These are phyloP conservation scores for Passalora sequoiae DNA, from an alignment of 2,329 filamentous ascomycete species.

Conservation along the genomic window DNA sequence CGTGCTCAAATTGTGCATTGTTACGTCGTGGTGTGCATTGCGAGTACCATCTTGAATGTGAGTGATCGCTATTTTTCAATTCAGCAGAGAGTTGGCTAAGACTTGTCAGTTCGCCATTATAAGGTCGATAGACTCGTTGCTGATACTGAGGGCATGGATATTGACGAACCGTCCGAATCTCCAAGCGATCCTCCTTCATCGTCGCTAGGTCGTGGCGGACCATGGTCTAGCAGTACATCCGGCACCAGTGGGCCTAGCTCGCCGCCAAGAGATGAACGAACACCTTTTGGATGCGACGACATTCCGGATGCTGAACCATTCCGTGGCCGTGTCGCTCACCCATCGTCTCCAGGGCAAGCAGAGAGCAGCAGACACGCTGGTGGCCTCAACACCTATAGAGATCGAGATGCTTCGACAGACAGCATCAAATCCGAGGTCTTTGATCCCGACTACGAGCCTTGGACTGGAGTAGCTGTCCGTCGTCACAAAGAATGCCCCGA, in stretches of 20 bases:
- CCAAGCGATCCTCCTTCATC: background rate
- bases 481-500: background rate
- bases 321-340: background rate
- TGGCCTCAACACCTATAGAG: too few relatives aligned
- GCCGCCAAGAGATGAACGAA: background rate
- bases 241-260: too few relatives aligned
- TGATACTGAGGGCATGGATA: background rate
- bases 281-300: background rate
- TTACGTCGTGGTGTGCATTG: background rate
- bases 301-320: background rate
- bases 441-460: background rate
- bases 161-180: background rate
- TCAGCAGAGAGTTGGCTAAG: background rate
- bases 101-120: background rate
- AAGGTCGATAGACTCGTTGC: background rate
- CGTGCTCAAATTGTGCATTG: background rate
- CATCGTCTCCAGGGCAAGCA: background rate
- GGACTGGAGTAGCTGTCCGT: too few relatives aligned
- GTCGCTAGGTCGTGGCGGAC: background rate
- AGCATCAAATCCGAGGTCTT: constrained; percentile 2
- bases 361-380: background rate
- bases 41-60: background rate
- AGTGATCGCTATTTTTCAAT: background rate
- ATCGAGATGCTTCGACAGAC: background rate
- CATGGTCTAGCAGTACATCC: background rate